phyloP scores from a whole-genome alignment of 768 basidiomycete species.

The Scleroderma bovista region DNA sequence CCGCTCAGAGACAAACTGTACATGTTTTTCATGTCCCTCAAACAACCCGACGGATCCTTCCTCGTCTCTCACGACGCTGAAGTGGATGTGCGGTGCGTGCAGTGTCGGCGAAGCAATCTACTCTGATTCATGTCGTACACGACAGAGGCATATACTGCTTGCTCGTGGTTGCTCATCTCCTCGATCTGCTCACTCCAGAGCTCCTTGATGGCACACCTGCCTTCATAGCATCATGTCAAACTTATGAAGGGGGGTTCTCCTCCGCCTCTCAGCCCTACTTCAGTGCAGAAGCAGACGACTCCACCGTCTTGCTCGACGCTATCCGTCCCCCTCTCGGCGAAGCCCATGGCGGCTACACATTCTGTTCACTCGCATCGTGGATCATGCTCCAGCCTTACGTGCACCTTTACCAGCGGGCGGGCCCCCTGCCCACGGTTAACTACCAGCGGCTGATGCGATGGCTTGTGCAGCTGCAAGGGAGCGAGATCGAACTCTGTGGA shows the following conservation, averaged over 20 bases:
- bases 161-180: conserved; percentile 72
- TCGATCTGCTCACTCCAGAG: conserved; percentile 86
- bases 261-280: conserved; percentile 71
- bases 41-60: conserved; percentile 91
- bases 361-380: conserved; percentile 86
- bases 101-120: background rate
- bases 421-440: conserved; percentile 44
- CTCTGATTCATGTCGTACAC: background rate
- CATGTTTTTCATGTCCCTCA: conserved; percentile 85
- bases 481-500: conserved; percentile 79
- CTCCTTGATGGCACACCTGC: conserved; percentile 68
- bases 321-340: conserved; percentile 83
- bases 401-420: conserved; percentile 10
- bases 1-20: conserved; percentile 66
- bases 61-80: conserved; percentile 83
- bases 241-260: conserved; percentile 95
- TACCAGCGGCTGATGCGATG: conserved; percentile 62
- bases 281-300: conserved; percentile 16
- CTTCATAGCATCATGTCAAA: conserved; percentile 89
- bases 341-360: conserved; percentile 97
- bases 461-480: conserved; percentile 83
- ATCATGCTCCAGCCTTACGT: conserved; percentile 64
- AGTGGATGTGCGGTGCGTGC: conserved; percentile 82
- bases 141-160: conserved; percentile 91
- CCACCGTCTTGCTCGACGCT: conserved; percentile 30